Percentiles rank a stretch among this genome's conserved stretches.
These are phyloP conservation scores for Barnettozyma siamensis DNA, from an alignment of 805 yeast species.

Conservation along the genomic window DNA sequence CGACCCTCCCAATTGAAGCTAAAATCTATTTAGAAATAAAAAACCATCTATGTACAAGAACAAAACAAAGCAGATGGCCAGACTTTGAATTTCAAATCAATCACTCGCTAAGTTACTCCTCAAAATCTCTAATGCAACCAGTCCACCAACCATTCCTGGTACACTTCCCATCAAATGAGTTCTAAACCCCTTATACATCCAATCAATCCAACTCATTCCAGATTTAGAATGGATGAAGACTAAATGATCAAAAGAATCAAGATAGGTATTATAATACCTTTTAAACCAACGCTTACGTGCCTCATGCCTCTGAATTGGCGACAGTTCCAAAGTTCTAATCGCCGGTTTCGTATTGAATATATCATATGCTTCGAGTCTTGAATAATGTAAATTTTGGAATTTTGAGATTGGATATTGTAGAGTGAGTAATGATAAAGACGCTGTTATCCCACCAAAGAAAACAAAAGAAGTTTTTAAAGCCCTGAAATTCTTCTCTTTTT, in stretches of 20 bases:
- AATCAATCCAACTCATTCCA: slow-evolving; percentile 48
- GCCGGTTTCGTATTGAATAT: slow-evolving; percentile 38
- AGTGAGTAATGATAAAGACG: slow-evolving; percentile 69
- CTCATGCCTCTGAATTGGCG: background rate
- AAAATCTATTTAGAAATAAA: too few relatives aligned
- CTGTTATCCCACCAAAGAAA: slow-evolving; percentile 80
- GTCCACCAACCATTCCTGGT: slow-evolving; percentile 86
- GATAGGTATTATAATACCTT: slow-evolving; percentile 68
- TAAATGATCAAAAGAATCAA: slow-evolving; percentile 65
- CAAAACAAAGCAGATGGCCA: too few relatives aligned
- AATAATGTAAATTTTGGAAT: slow-evolving; percentile 72
- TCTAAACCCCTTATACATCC: slow-evolving; percentile 76
- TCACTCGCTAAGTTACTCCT: slow-evolving; percentile 35
- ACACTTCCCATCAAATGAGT: slow-evolving; percentile 67
- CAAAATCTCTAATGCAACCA: slow-evolving; percentile 78
- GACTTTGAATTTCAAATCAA: too few relatives aligned
- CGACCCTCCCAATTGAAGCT: too few relatives aligned
- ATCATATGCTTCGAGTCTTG: slow-evolving; percentile 77
- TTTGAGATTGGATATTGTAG: slow-evolving; percentile 81
- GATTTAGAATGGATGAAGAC: slow-evolving; percentile 48
- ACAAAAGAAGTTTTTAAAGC: slow-evolving; percentile 64
- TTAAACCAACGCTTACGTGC: slow-evolving; percentile 20
- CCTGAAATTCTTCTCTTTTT: slow-evolving; percentile 28
- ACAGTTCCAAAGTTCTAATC: background rate
- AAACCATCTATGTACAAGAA: too few relatives aligned